Percentiles rank a stretch among this genome's conserved stretches.
These are phyloP conservation scores for Aspergillus udagawae DNA, from an alignment of 2,329 filamentous ascomycete species.

Conservation along the genomic window DNA sequence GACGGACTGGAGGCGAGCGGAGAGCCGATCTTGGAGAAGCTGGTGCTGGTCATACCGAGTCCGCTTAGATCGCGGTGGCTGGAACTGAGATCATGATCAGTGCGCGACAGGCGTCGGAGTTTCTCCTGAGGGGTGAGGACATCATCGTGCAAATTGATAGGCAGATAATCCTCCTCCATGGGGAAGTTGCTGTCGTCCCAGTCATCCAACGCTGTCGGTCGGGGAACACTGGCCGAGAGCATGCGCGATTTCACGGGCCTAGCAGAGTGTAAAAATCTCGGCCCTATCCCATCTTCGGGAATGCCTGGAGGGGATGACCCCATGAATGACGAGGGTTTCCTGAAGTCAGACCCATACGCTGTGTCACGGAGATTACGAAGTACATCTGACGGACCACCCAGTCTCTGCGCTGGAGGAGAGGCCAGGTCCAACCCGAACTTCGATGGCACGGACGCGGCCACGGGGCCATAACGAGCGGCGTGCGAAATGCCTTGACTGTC, in stretches of 20 bases:
- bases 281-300: slow-evolving; percentile 64
- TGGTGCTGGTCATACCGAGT: slow-evolving; percentile 47
- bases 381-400: slow-evolving; percentile 61
- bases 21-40: slow-evolving; percentile 50
- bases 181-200: slow-evolving; percentile 63
- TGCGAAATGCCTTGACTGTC: slow-evolving; percentile 94
- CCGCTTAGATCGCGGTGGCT: slow-evolving; percentile 48
- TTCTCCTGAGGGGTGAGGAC: slow-evolving; percentile 60
- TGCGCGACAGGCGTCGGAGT: slow-evolving; percentile 56
- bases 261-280: slow-evolving; percentile 61
- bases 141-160: slow-evolving; percentile 62
- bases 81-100: slow-evolving; percentile 49
- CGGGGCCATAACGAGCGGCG: slow-evolving; percentile 82
- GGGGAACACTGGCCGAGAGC: slow-evolving; percentile 59
- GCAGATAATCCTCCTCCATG: slow-evolving; percentile 87
- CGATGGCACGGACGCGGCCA: slow-evolving; percentile 87
- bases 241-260: slow-evolving; percentile 57
- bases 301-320: slow-evolving; percentile 58
- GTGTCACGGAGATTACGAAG: slow-evolving; percentile 60
- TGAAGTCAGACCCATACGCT: slow-evolving; percentile 69
- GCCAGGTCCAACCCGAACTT: slow-evolving; percentile 78
- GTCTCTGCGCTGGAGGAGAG: slow-evolving; percentile 66
- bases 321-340: slow-evolving; percentile 49
- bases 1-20: slow-evolving; percentile 59
- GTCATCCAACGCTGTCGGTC: slow-evolving; percentile 50